Evolutionary conservation across 495 filamentous ascomycete species (phyloP).

Genomic region (Talaromyces thailandensis): DNA sequence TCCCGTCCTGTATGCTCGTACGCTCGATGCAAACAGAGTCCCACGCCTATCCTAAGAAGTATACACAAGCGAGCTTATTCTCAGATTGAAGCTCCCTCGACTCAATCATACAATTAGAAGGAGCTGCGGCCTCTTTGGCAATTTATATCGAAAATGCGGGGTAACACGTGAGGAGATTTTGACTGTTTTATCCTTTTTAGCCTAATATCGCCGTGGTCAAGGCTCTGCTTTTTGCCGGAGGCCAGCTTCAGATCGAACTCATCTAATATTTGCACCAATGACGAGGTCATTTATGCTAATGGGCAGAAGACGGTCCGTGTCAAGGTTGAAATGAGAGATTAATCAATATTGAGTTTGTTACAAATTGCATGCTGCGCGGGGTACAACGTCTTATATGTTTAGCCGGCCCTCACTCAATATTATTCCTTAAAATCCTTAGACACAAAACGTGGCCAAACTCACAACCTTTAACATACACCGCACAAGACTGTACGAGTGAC

Average conservation of each 20-base stretch:
- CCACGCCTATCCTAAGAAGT: background rate
- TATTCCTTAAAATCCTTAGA: background rate
- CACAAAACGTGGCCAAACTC: background rate
- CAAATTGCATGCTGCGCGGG: background rate
- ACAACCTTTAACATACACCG: background rate
- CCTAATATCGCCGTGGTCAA: background rate
- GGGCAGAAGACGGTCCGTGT: background rate
- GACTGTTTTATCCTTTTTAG: background rate
- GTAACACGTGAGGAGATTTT: background rate
- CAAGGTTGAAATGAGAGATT: background rate
- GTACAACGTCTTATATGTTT: background rate
- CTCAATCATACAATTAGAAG: background rate
- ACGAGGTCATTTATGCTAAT: background rate
- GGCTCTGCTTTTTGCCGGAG: background rate
- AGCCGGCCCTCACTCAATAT: background rate
- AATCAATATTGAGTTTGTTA: background rate
- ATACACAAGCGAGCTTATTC: background rate
- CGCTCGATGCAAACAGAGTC: background rate
- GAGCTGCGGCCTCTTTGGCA: background rate
- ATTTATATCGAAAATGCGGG: background rate
- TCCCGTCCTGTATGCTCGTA: too few species aligned
- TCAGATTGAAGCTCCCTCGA: background rate
- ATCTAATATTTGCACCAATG: background rate
- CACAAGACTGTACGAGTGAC: background rate
- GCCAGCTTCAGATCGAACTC: background rate